Base-by-base conservation (phyloP, 768 basidiomycete genomes). In the Galerina marginata region DNA sequence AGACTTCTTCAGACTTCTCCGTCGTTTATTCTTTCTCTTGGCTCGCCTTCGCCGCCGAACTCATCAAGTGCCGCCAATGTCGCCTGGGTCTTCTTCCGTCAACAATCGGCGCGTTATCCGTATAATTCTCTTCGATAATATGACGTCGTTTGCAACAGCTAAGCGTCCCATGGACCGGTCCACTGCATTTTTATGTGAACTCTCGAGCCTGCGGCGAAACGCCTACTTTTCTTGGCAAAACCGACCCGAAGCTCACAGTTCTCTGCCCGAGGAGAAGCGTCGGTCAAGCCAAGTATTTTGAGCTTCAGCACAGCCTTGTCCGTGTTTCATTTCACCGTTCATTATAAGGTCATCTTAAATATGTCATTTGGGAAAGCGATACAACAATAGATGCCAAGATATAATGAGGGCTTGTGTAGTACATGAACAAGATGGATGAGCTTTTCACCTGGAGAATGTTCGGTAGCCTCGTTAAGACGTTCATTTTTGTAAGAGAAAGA, bases 151-250 rank as follows among this genome's bases (percentile, higher is more conserved):
- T 37, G 23, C n/a, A 33, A 40, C 38, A 38, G 20, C 55, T 15
- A 16, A 14, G 15, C 15, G 55, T 58, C 52, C 61, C 61, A 58
- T 62, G 61, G 61, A 62, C 61, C 38, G 40, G 55, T 56, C 55
- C 55, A 46, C 37, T 36, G n/a, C n/a, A 29, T 26, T 33, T 49
- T n/a, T 49, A 26, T 49, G 15, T 49, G 47, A 11, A 14, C 47
- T 29, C 47, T 26, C 20, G 20, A 20, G 20, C 20, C 20, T 20
- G 20, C 20, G 10, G 26, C 47, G 14, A 29, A 25, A 26, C 26
- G 26, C 12, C 29, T 33, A 16, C 20, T 39, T n/a, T 20, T 37
- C 50, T 52, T 52, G 50, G 50, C 50, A 39, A 37, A 16, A 37
- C 14, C 36, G 25, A 14, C 15, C 26, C 47, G 5, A 29, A 33